Percentiles rank a stretch among this genome's conserved stretches.
Evolutionary conservation across 495 filamentous ascomycete species (phyloP).

Genomic region (Platismatia glauca): DNA sequence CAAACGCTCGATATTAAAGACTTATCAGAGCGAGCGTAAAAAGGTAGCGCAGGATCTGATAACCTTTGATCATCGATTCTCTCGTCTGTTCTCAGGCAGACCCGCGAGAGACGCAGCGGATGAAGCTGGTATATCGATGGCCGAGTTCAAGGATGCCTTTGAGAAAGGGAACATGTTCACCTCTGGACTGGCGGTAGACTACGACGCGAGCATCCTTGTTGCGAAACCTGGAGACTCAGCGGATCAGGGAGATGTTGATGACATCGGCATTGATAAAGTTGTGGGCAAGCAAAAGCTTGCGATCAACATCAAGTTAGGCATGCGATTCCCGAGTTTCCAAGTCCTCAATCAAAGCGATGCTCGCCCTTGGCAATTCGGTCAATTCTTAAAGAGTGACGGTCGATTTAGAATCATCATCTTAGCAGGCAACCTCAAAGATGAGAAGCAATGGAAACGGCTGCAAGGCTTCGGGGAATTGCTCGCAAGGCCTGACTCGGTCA

Average conservation of each 20-base stretch:
- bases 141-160: slow-evolving; percentile 42
- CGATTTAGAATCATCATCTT: slow-evolving; percentile 59
- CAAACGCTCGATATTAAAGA: slow-evolving; percentile 48
- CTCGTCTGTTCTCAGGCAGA: slow-evolving; percentile 40
- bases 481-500: slow-evolving; percentile 27
- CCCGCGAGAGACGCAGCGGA: slow-evolving; percentile 28
- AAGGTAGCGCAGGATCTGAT: slow-evolving; percentile 65
- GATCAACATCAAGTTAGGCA: slow-evolving; percentile 43
- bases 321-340: slow-evolving; percentile 49
- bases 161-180: slow-evolving; percentile 40
- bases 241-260: neutral
- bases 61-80: slow-evolving; percentile 57
- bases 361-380: slow-evolving; percentile 46
- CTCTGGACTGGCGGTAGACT: slow-evolving; percentile 39
- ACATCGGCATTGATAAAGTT: neutral
- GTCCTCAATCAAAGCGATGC: slow-evolving; percentile 53
- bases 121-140: slow-evolving; percentile 36
- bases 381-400: slow-evolving; percentile 45
- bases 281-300: slow-evolving; percentile 32
- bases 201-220: slow-evolving; percentile 35
- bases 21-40: slow-evolving; percentile 62
- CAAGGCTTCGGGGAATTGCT: slow-evolving; percentile 37
- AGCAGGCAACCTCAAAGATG: slow-evolving; percentile 47
- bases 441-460: slow-evolving; percentile 37
- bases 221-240: slow-evolving; percentile 28